A percentile compares a stretch with the other conserved stretches of the same genome.
Evolutionary conservation across 768 basidiomycete genomes (phyloP).

Genomic region (Favolaschia claudopus): DNA sequence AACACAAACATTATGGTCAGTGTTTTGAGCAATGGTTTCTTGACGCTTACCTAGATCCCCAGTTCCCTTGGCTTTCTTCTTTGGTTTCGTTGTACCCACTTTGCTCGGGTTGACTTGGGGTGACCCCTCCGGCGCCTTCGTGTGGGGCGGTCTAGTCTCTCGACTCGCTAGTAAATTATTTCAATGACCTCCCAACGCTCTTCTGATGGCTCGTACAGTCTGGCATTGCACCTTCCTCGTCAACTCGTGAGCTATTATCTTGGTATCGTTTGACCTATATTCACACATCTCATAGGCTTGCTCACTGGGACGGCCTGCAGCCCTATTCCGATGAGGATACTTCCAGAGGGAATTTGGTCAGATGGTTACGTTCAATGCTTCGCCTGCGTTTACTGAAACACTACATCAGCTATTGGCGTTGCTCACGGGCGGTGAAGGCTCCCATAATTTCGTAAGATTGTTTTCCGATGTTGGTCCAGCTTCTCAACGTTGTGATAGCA

Average conservation of each 20-base stretch:
- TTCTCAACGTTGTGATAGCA: slow-evolving; percentile 42
- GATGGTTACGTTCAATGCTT: slow-evolving; percentile 21
- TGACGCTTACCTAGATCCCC: not conserved
- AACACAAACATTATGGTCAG: slow-evolving; percentile 73
- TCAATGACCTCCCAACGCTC: not conserved
- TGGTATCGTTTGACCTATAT: not conserved
- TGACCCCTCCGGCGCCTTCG: slow-evolving; percentile 71
- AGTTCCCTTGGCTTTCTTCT: slow-evolving; percentile 68
- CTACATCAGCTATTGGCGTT: slow-evolving; percentile 69
- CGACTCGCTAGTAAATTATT: slow-evolving; percentile 60
- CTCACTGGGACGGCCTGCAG: slow-evolving; percentile 84
- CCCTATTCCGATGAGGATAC: slow-evolving; percentile 84
- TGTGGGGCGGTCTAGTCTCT: slow-evolving; percentile 76
- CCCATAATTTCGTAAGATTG: slow-evolving; percentile 73
- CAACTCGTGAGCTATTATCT: slow-evolving; percentile 63
- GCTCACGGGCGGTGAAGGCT: slow-evolving; percentile 79
- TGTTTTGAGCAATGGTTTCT: not conserved
- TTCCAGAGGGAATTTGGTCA: slow-evolving; percentile 75
- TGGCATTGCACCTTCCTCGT: slow-evolving; percentile 80
- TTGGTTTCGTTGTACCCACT: slow-evolving; percentile 66
- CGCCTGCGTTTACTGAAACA: not conserved
- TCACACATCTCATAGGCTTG: slow-evolving; percentile 51
- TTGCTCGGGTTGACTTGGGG: slow-evolving; percentile 62
- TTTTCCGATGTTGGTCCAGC: not conserved
- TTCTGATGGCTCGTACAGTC: slow-evolving; percentile 42